These are phyloP conservation scores for Plasmodium chabaudi DNA, from an alignment of 169 alveolate genomes.

Conservation along the genomic window DNA sequence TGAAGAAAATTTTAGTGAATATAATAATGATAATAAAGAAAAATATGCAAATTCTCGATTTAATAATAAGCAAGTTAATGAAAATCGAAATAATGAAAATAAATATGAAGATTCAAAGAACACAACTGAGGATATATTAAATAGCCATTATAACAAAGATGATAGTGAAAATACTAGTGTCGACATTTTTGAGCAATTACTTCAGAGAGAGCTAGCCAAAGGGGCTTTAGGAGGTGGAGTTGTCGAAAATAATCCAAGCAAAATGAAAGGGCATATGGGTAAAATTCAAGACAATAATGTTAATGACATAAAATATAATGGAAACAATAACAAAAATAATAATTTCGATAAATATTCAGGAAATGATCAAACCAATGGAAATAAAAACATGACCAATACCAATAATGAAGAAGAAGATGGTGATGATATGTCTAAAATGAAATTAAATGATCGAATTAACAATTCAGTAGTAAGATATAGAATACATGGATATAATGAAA, in stretches of 20 bases:
- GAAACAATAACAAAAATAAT: slow-evolving; percentile 3
- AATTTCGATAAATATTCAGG: neutral
- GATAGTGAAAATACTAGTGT: slow-evolving; percentile 45
- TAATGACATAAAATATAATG: too few species aligned
- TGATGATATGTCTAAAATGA: slow-evolving; percentile 20
- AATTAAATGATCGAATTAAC: slow-evolving; percentile 27
- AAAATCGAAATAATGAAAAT: neutral
- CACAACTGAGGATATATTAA: slow-evolving; percentile 12
- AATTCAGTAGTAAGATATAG: slow-evolving; percentile 28
- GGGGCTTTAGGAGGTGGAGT: slow-evolving; percentile 76
- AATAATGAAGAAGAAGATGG: slow-evolving; percentile 14
- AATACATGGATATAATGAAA: slow-evolving; percentile 57
- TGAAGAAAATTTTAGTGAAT: neutral
- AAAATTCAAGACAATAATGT: neutral
- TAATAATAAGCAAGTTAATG: neutral
- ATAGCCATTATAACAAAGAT: slow-evolving; percentile 27
- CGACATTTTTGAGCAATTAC: slow-evolving; percentile 64
- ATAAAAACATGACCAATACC: neutral
- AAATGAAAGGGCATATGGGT: neutral
- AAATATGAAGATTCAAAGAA: neutral
- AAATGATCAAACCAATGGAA: neutral
- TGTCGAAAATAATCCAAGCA: slow-evolving; percentile 40
- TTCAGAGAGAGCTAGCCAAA: slow-evolving; percentile 73
- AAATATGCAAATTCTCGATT: neutral
- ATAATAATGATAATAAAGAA: neutral